Base-by-base conservation (phyloP, 2,329 filamentous ascomycete genomes). In the Diaporthe citri region DNA sequence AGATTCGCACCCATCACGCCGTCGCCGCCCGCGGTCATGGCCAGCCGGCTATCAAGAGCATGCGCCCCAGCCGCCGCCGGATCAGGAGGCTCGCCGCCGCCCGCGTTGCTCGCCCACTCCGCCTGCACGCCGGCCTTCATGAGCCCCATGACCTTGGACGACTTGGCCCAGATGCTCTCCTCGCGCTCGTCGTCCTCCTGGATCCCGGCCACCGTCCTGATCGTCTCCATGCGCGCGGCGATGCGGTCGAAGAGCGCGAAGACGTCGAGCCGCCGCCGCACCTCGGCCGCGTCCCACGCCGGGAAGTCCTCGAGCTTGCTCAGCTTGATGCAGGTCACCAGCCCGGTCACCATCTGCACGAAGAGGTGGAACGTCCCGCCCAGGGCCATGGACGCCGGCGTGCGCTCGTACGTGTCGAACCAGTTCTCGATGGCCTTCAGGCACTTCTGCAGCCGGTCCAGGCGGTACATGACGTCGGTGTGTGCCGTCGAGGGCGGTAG, bases 211-310 rank as follows among this genome's bases (percentile, higher is more conserved):
- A 55, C 56, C 0, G 28, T 4, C 13, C 60, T 17, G 28, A 52
- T 48, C 25, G 34, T 12, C 3, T 70, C 66, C 74, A 76, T 76
- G 15, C 62, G 55, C 13, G 59, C 52, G 15, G 71, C 52, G 51
- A 83, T 77, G 22, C 78, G 78, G 41, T 79, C 77, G 43, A 80
- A 76, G 28, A 84, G 76, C n/a, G 76, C 74, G 7, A 85, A 74
- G 25, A 86, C 75, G 64, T 85, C 82, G n/a, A 86, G 71, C 7
- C 79, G 79, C 55, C 77, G 76, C 17, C 80, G 78, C 7, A 83
- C 80, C 22, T 79, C 80, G 13, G 78, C 76, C 2, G 84, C 80
- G 78, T 86, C 84, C 84, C 85, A 86, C 0, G 80, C 78, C 2
- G 83, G 81, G 10, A 73, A 57, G 60, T 85, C 84, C 59, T 85